Evolutionary conservation across 2,329 filamentous ascomycete genomes (phyloP), one percentile per base, ranked within the genome.

Genomic region (Xylaria sp.): DNA sequence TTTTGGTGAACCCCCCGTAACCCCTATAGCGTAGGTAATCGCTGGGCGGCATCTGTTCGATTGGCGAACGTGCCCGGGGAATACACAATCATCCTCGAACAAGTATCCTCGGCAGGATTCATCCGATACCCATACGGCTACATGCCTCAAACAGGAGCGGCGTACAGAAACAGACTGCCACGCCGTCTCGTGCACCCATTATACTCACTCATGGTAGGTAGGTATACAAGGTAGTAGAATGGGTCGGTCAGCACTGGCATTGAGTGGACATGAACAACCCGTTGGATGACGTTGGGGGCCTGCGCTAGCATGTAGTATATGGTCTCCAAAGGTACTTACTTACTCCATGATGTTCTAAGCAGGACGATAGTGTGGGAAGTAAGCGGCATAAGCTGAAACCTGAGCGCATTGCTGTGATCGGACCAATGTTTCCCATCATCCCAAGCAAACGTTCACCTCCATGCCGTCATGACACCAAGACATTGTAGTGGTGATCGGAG

Each of bases 331-430:
- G n/a, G 22, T 57, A 31, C 53, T 20, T 49, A 50, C 42, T 49
- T 20, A 39, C n/a, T 39, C 36, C 39, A 54, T 49, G 42, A 42
- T 56, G 42, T 4, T 56, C 44, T 47, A 51, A 65, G 57, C 53
- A 62, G 36, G 42, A 44, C 36, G 22, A 45, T 39, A 47, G 44
- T 15, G 63, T 44, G 33, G 45, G 58, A 66, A 47, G 58, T 66
- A 61, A 66, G 63, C 63, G 51, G 51, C 63, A 45, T 66, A 66
- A 57, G 63, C 63, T 62, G 64, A 63, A 51, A 57, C 25, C 36
- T n/a, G 42, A 49, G 17, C 17, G 17, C 17, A 53, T 49, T 39
- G 42, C 36, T 13, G 33, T 51, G 44, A 36, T 31, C 33, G 38
- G 20, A 38, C 25, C 25, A 56, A 29, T 38, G 15, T 50, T 44